Conservation (phyloP, 2,329 filamentous ascomycete species). For the Microdochium paspali region DNA sequence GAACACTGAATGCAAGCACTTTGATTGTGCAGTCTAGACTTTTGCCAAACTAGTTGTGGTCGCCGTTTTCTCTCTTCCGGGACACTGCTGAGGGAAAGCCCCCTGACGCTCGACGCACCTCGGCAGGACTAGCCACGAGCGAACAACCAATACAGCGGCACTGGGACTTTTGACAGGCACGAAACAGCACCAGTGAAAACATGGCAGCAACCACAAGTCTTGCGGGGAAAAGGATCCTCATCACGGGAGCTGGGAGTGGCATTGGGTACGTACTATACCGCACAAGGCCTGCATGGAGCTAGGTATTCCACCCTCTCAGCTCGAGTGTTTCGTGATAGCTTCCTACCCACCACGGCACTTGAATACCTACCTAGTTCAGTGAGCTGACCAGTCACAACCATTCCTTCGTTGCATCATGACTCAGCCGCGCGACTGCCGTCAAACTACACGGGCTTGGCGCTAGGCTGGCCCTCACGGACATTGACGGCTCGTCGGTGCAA, state of each 20-base stretch:
- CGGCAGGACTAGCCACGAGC: no score
- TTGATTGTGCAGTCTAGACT: no score
- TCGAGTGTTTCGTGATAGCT: no score
- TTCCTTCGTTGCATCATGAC: background rate
- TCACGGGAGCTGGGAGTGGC: constrained; percentile 12
- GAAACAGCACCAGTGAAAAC: background rate
- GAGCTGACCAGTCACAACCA: background rate
- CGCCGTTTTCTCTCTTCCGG: no score
- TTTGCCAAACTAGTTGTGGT: no score
- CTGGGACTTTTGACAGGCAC: background rate
- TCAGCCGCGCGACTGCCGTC: constrained; percentile 9
- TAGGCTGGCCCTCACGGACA: constrained; percentile 9
- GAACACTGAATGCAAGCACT: no score
- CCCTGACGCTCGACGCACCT: no score
- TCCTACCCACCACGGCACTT: no score
- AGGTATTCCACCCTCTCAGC: background rate
- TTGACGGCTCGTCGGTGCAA: constrained; percentile 6
- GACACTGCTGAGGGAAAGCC: no score
- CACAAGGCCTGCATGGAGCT: background rate
- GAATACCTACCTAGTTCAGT: background rate
- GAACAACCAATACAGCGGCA: no score
- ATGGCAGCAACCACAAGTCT: constrained; percentile 3
- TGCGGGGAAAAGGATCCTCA: constrained; percentile 8
- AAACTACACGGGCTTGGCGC: constrained; percentile 9
- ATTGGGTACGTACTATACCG: constrained; percentile 8